Conservation (phyloP, 2,329 filamentous ascomycete species). For the Paradendryphiella salina region DNA sequence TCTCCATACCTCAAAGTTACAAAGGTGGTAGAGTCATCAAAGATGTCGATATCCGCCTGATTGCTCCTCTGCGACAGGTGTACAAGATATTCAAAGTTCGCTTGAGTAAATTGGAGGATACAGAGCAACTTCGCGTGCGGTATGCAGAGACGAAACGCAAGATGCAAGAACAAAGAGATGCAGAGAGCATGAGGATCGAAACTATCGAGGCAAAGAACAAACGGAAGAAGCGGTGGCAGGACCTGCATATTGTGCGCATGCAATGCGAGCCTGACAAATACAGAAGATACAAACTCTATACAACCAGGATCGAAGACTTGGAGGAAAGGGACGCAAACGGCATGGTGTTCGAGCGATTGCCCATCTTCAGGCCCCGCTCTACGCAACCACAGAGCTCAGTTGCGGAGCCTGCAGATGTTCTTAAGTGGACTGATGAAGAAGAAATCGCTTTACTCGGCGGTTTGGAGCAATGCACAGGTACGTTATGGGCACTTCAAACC, state of each 20-base stretch:
- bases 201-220: neutral
- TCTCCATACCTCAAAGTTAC: constrained; percentile 15
- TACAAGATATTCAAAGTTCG: constrained; percentile 4
- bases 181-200: constrained; percentile 5
- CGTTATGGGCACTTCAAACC: constrained; percentile 2
- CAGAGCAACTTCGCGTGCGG: constrained; percentile 8
- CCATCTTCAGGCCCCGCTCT: constrained; percentile 44
- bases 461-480: constrained; percentile 32
- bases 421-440: constrained; percentile 41
- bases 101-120: constrained; percentile 12
- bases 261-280: constrained; percentile 27
- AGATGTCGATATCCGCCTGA: constrained; percentile 28
- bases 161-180: constrained; percentile 9
- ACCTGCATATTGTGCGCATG: constrained; percentile 35
- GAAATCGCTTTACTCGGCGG: constrained; percentile 40
- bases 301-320: constrained; percentile 17
- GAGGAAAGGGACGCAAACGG: constrained; percentile 48
- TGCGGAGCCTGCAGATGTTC: constrained; percentile 13
- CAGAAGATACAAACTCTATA: constrained; percentile 14
- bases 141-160: constrained; percentile 7
- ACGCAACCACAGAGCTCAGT: constrained; percentile 19
- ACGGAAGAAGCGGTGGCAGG: constrained; percentile 34
- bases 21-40: constrained; percentile 29
- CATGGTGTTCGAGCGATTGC: constrained; percentile 44
- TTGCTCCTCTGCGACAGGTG: constrained; percentile 31